Conservation (phyloP, 306 rosid species). For the Dryas alaskensis region DNA sequence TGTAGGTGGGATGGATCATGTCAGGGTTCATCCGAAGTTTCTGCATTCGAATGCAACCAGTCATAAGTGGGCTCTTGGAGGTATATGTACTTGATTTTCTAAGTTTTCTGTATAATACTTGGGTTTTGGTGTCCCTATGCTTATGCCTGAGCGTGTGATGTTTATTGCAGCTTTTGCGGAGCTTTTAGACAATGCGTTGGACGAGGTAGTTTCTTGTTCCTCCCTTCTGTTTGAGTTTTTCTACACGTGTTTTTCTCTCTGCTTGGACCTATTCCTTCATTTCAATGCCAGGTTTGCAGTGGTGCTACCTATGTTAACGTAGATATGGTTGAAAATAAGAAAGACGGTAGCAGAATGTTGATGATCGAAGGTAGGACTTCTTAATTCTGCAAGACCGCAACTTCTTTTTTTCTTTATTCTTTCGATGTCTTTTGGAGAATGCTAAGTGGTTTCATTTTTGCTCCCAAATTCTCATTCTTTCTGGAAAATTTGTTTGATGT, state of each 20-base stretch:
- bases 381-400: background rate
- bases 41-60: slow-evolving; percentile 98
- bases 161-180: slow-evolving; percentile 86
- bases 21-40: slow-evolving; percentile 96
- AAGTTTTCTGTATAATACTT: background rate
- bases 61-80: slow-evolving; percentile 99
- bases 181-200: slow-evolving; percentile 90
- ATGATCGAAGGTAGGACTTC: slow-evolving; percentile 63
- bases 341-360: slow-evolving; percentile 71
- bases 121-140: slow-evolving; percentile 16
- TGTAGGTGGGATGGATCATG: slow-evolving; percentile 94
- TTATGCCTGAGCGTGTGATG: slow-evolving; percentile 15
- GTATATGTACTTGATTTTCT: slow-evolving; percentile 29
- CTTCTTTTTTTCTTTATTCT: slow-evolving; percentile 1
- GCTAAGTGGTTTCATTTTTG: background rate
- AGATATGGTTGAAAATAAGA: slow-evolving; percentile 70
- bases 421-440: background rate
- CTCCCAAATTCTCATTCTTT: slow-evolving; percentile 14
- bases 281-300: slow-evolving; percentile 60
- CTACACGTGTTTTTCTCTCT: slow-evolving; percentile 17
- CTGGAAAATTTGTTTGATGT: slow-evolving; percentile 16
- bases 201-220: slow-evolving; percentile 55
- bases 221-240: background rate
- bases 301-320: slow-evolving; percentile 87
- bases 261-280: slow-evolving; percentile 18